Evolutionary conservation across 768 basidiomycete species (phyloP).

Genomic region (Trametes cingulata): DNA sequence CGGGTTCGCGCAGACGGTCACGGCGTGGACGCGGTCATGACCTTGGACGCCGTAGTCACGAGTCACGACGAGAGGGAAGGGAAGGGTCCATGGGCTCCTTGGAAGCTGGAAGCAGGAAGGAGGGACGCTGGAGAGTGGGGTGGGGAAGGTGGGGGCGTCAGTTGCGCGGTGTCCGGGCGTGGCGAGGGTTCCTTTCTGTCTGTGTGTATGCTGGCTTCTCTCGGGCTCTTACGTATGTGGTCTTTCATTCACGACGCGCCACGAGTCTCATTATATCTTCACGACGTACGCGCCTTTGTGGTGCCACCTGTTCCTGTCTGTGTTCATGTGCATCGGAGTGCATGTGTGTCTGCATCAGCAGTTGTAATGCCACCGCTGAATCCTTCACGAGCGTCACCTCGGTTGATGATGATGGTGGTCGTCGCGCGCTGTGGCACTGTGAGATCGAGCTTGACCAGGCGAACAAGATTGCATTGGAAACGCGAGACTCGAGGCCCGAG

Average conservation of each 20-base stretch:
- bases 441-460: constrained; percentile 14
- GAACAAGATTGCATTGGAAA: constrained; percentile 57
- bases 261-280: constrained; percentile 1
- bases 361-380: no score
- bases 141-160: not conserved
- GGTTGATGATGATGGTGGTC: no score
- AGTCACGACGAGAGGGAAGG: not conserved
- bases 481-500: constrained; percentile 68
- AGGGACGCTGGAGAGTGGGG: not conserved
- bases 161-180: not conserved
- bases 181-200: constrained; percentile 6
- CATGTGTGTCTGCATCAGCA: not conserved
- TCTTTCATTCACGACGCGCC: constrained; percentile 8
- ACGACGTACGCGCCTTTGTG: constrained; percentile 10
- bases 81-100: not conserved
- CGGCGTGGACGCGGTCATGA: constrained; percentile 27
- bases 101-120: not conserved
- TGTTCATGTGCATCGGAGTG: not conserved
- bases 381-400: no score
- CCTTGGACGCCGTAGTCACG: not conserved
- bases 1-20: constrained; percentile 50
- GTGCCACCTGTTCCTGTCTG: not conserved
- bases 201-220: not conserved
- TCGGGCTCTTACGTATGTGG: constrained; percentile 12
- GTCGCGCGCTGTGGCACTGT: no score